Evolutionary conservation across 2,329 filamentous ascomycete species (phyloP), one percentile per base, ranked within the genome.

Genomic region (Pseudogymnoascus sp.): DNA sequence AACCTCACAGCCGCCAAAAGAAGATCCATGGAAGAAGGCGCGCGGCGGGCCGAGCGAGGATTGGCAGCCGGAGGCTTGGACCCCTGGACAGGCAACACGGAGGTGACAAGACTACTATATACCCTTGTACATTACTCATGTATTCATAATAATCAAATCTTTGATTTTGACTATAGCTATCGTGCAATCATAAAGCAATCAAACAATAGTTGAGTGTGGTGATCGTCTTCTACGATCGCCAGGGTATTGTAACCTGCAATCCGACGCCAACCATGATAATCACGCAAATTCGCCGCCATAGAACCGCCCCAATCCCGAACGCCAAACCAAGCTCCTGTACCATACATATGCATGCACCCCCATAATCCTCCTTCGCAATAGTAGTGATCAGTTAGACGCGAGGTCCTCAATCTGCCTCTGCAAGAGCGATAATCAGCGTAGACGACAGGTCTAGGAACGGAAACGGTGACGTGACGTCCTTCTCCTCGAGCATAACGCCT

Each of bases 391-490:
- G 79, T 75, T 87, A 66, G 90, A 92, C 30, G 92, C 92, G 75
- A 97, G 88, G 75, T 97, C 33, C 58, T 57, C 73, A 83, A 67
- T 90, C 88, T 62, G 88, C 87, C 72, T 93, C 90, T 9, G 92
- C 91, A 71, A 97, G 79, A 76, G 96, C 91, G 76, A 96, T 91
- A 68, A 97, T 96, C 69, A 97, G 79, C 75, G 87, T 87, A 66
- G 90, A 92, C 30, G 93, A 92, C 74, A 97, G 88, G 75, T 97
- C 93, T 70, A 97, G 80, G 76, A 97, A 97, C 3, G 94, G 93
- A 74, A 96, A 97, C 28, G 94, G 91, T 72, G 90, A 95, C 47
- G 91, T 93, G 65, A 96, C 91, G 70, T 96, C 89, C 81, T 97
- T 97, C 76, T 97, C 91, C 69, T 94, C 91, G 58, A 91, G 77